A percentile compares a stretch with the other conserved stretches of the same genome.
Evolutionary conservation across 495 filamentous ascomycete genomes (phyloP).

Genomic region (Penicillium malachiteum): DNA sequence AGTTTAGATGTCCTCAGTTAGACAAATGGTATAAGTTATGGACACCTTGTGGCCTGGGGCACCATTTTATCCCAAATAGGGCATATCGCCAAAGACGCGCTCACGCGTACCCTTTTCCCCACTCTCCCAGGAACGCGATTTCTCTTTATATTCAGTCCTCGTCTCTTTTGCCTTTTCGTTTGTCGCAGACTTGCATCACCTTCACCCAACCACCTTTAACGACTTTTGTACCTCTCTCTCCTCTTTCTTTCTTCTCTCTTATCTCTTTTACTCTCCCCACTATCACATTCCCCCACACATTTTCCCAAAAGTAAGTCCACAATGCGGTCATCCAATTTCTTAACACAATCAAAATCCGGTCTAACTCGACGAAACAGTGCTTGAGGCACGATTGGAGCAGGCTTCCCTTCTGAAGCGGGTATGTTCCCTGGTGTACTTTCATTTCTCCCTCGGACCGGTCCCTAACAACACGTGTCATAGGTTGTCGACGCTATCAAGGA

Average conservation of each 20-base stretch:
- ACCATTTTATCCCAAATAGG: conserved; percentile 28
- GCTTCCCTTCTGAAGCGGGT: conserved; percentile 95
- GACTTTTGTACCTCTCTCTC: not conserved
- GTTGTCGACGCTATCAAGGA: conserved; percentile 99
- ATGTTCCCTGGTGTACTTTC: conserved; percentile 18
- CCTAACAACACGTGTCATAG: conserved; percentile 42
- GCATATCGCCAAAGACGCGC: conserved; percentile 41
- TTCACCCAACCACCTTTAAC: not conserved
- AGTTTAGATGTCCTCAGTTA: too few species aligned
- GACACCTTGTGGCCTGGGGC: conserved; percentile 12
- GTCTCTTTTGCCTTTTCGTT: conserved; percentile 20
- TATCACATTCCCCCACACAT: conserved; percentile 12
- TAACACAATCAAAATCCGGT: conserved; percentile 14
- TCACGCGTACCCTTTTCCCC: conserved; percentile 30
- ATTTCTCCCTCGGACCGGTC: not conserved
- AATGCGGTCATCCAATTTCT: conserved; percentile 3
- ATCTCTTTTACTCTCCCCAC: not conserved
- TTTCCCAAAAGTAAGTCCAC: conserved; percentile 38
- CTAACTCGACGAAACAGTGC: conserved; percentile 57
- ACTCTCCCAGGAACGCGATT: conserved; percentile 39
- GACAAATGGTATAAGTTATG: too few species aligned
- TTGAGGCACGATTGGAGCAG: conserved; percentile 96
- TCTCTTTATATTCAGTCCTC: conserved; percentile 27
- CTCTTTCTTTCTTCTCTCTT: not conserved
- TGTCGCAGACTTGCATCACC: conserved; percentile 5